These are phyloP conservation scores for Aspergillus melleus DNA, from an alignment of 2,329 filamentous ascomycete genomes.

Conservation along the genomic window DNA sequence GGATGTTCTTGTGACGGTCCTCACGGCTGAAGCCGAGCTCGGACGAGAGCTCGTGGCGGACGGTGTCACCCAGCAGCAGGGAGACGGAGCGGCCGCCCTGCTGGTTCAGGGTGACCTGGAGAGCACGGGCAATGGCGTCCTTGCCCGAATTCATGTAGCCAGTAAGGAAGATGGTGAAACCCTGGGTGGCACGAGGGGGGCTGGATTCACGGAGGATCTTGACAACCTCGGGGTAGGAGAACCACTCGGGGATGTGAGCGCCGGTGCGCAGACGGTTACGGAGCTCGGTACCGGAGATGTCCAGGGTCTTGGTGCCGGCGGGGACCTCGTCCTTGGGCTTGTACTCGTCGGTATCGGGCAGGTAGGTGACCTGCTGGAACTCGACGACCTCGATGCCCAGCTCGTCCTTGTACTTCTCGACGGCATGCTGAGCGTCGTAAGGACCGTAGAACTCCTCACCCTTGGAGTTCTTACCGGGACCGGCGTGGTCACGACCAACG, in stretches of 20 bases:
- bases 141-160: slow-evolving; percentile 97
- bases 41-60: slow-evolving; percentile 86
- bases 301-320: slow-evolving; percentile 77
- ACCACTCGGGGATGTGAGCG: slow-evolving; percentile 97
- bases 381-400: slow-evolving; percentile 98
- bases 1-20: slow-evolving; percentile 93
- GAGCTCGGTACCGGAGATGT: slow-evolving; percentile 88
- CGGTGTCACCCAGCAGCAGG: slow-evolving; percentile 91
- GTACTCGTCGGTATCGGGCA: slow-evolving; percentile 97
- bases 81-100: slow-evolving; percentile 94
- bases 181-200: slow-evolving; percentile 84
- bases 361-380: slow-evolving; percentile 99
- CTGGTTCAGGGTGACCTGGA: slow-evolving; percentile 97
- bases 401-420: slow-evolving; percentile 95
- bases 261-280: slow-evolving; percentile 87
- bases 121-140: slow-evolving; percentile 89
- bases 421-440: slow-evolving; percentile 93
- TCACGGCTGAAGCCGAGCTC: slow-evolving; percentile 93
- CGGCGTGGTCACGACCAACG: slow-evolving; percentile 95
- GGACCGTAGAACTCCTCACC: slow-evolving; percentile 97
- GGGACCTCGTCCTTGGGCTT: slow-evolving; percentile 86
- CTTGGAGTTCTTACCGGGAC: slow-evolving; percentile 96
- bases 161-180: slow-evolving; percentile 97
- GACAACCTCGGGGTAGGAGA: slow-evolving; percentile 99
- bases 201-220: slow-evolving; percentile 94